These are phyloP conservation scores for Tylopilus sp. DNA, from an alignment of 768 basidiomycete genomes.

Conservation along the genomic window DNA sequence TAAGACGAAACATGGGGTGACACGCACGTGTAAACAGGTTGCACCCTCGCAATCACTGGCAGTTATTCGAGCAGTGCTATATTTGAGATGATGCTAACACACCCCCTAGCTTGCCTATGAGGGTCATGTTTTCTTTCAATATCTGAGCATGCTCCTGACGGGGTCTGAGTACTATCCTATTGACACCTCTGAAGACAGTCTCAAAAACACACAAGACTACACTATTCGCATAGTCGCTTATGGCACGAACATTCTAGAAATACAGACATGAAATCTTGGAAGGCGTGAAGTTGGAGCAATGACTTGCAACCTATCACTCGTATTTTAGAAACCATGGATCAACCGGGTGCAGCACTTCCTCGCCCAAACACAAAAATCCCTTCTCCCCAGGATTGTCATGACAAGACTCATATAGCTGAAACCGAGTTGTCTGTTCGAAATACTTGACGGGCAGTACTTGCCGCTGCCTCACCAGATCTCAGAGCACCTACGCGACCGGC, in stretches of 20 bases:
- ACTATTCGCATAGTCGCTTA: constrained; percentile 85
- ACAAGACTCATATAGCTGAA: constrained; percentile 51
- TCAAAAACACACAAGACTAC: constrained; percentile 84
- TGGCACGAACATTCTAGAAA: constrained; percentile 72
- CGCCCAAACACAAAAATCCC: constrained; percentile 73
- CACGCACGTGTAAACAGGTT: constrained; percentile 82
- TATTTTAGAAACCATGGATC: constrained; percentile 71
- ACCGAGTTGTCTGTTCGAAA: neutral
- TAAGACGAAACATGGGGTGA: neutral
- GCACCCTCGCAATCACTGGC: constrained; percentile 84
- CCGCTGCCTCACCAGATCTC: constrained; percentile 87
- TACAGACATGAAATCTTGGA: neutral
- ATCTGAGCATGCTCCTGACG: constrained; percentile 93
- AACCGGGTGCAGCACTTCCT: constrained; percentile 54
- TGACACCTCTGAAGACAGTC: constrained; percentile 52
- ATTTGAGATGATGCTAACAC: constrained; percentile 1
- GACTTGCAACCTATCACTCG: constrained; percentile 87
- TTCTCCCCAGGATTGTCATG: constrained; percentile 69
- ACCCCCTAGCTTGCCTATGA: constrained; percentile 81
- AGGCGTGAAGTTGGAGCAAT: neutral
- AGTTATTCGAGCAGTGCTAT: neutral
- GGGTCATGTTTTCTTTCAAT: constrained; percentile 67
- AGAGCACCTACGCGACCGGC: constrained; percentile 61
- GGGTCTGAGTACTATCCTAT: constrained; percentile 65
- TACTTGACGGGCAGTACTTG: too few species aligned